Evolutionary conservation across 345 rosid species (phyloP).

Genomic region (Rhodamnia rubescens): DNA sequence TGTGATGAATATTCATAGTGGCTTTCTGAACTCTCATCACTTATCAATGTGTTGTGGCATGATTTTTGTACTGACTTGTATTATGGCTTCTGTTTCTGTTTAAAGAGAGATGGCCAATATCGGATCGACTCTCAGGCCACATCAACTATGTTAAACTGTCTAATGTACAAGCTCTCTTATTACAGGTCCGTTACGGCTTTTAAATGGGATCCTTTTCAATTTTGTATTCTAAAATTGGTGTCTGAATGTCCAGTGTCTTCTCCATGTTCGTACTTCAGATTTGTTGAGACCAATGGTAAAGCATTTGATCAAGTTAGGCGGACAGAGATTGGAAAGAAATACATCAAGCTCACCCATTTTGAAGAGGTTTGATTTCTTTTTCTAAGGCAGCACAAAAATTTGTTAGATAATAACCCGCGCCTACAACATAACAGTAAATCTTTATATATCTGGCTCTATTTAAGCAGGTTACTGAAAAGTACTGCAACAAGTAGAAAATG

Average conservation of each 20-base stretch:
- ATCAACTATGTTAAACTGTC: slow-evolving; percentile 88
- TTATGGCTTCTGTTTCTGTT: not conserved
- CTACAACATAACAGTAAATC: not conserved
- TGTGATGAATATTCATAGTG: not conserved
- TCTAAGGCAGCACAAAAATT: not conserved
- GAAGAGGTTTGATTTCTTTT: slow-evolving; percentile 53
- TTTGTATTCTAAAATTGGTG: not conserved
- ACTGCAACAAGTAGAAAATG: not conserved
- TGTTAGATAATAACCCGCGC: not conserved
- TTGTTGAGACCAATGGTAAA: slow-evolving; percentile 94
- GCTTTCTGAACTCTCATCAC: not conserved
- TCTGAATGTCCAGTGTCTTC: not conserved
- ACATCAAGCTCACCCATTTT: slow-evolving; percentile 86
- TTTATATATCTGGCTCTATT: not conserved
- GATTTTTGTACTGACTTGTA: not conserved
- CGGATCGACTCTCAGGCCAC: slow-evolving; percentile 93
- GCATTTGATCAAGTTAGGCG: slow-evolving; percentile 84
- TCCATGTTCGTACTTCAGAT: slow-evolving; percentile 31
- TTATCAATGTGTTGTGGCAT: not conserved
- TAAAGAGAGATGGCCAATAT: slow-evolving; percentile 90
- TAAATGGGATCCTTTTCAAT: not conserved
- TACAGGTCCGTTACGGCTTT: slow-evolving; percentile 50
- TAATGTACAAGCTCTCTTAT: slow-evolving; percentile 95
- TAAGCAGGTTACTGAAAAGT: not conserved
- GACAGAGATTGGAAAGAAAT: slow-evolving; percentile 92